Base-by-base conservation (phyloP, 148 eudicot genomes). In the Selenicereus undatus region DNA sequence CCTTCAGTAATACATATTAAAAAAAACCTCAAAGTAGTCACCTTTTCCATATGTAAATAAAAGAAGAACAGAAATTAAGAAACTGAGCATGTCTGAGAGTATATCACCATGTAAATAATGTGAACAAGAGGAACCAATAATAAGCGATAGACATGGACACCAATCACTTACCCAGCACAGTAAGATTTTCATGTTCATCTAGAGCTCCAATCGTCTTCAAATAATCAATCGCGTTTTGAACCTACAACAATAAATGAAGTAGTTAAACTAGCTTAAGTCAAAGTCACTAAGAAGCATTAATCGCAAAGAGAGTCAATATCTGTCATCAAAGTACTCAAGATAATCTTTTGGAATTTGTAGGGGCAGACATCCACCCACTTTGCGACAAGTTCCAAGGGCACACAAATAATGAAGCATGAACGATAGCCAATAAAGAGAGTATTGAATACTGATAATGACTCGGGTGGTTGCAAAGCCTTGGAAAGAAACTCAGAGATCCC, bases 161-260 rank as follows among this genome's bases (percentile, higher is more conserved):
- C 51, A 71, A 62, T 30, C 30, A 36, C 81, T 22, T 89, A 92
- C 99, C 99, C 71, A 96, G 88, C 42, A 89, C 93, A 24, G 98
- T 93, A 30, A 93, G 93, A 86, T 93, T 87, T 90, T 96, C 99
- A 79, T 86, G 82, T 78, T 88, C 97, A 88, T 96, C 99, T 78
- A 96, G 83, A 87, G 99, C 99, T 60, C 98, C 99, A 87, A 92
- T 96, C 54, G 80, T 87, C 91, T 91, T 93, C 86, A 96, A 88
- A 88, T 91, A 96, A 66, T 93, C 99, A 79, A 93, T 81, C 71
- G 98, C 99, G 86, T 93, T 96, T 84, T 93, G 95, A 88, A 96
- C 98, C 99, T 96, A 91, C 60, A 84, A 83, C 68, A 77, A 65
- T 17, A 20, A 82, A 35, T 26, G 54, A 79, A 76, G 24, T 62